phyloP scores from a whole-genome alignment of 768 basidiomycete species.

The Pulveroboletus sp. region DNA sequence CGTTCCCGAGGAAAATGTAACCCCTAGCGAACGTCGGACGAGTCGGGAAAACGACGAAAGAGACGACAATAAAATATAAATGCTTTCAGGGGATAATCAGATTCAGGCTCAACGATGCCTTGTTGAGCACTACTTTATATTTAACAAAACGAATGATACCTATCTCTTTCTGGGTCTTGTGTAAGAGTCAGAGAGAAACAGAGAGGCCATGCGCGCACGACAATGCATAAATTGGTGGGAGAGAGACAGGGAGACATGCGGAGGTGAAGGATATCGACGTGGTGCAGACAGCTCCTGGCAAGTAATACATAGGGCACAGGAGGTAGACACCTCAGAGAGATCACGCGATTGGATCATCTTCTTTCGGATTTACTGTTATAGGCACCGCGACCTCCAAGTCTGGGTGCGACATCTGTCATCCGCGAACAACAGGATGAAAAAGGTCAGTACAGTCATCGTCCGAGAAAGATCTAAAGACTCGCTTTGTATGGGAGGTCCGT shows the following conservation, averaged over 20 bases:
- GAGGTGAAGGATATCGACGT: too few relatives aligned
- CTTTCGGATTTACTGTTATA: neutral
- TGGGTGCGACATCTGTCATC: neutral
- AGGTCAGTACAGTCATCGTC: neutral
- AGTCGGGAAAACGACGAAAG: neutral
- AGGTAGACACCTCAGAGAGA: neutral
- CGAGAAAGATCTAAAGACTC: neutral
- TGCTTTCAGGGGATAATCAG: neutral
- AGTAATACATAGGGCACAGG: too few relatives aligned
- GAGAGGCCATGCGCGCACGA: too few relatives aligned
- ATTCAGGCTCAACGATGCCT: too few relatives aligned
- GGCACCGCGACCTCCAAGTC: conserved; percentile 13
- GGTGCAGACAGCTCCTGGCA: too few relatives aligned
- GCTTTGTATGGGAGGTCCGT: neutral
- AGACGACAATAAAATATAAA: neutral
- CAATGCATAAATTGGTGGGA: too few relatives aligned
- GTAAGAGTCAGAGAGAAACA: too few relatives aligned
- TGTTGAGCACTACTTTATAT: too few relatives aligned
- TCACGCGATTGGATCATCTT: neutral
- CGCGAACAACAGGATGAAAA: neutral
- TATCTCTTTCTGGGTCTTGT: too few relatives aligned
- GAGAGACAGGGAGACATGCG: too few relatives aligned
- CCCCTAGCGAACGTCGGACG: neutral
- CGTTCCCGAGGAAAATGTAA: too few relatives aligned
- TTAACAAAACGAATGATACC: too few relatives aligned